These are phyloP conservation scores for Talaromyces sp. DNA, from an alignment of 2,329 filamentous ascomycete species.

Conservation along the genomic window DNA sequence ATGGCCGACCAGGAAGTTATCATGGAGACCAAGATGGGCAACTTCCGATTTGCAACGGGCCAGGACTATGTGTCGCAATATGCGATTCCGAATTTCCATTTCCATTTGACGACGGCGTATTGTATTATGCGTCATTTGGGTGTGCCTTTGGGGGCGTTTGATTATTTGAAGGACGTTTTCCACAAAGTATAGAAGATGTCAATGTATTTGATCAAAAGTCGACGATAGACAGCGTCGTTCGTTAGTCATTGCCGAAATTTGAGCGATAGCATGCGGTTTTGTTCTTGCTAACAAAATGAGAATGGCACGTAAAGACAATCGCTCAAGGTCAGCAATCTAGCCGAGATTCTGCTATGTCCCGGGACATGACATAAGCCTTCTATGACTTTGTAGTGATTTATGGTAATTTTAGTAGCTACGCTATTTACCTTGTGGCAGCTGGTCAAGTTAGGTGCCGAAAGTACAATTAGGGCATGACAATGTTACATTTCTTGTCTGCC, in stretches of 20 bases:
- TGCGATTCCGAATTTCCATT: conserved; percentile 60
- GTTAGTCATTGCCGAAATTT: no score
- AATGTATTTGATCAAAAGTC: not conserved
- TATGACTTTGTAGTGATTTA: not conserved
- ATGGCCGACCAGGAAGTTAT: conserved; percentile 41
- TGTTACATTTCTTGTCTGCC: not conserved
- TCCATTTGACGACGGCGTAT: conserved; percentile 61
- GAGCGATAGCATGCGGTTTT: not conserved
- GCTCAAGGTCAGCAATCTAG: not conserved
- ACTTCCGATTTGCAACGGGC: conserved; percentile 40
- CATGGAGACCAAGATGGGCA: conserved; percentile 30
- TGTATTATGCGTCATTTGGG: conserved; percentile 59
- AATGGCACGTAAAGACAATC: not conserved
- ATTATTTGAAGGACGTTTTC: conserved; percentile 45
- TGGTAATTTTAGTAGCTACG: not conserved
- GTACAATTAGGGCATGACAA: not conserved
- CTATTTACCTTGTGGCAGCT: not conserved
- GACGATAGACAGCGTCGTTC: not conserved
- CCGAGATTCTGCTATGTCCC: not conserved
- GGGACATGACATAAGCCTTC: not conserved
- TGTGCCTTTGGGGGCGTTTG: conserved; percentile 58
- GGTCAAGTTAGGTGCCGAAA: not conserved
- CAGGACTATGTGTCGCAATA: conserved; percentile 49
- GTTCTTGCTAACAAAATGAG: not conserved
- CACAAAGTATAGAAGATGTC: not conserved